These are phyloP conservation scores for Lepidium africanum DNA, from an alignment of 345 rosid species.

Conservation along the genomic window DNA sequence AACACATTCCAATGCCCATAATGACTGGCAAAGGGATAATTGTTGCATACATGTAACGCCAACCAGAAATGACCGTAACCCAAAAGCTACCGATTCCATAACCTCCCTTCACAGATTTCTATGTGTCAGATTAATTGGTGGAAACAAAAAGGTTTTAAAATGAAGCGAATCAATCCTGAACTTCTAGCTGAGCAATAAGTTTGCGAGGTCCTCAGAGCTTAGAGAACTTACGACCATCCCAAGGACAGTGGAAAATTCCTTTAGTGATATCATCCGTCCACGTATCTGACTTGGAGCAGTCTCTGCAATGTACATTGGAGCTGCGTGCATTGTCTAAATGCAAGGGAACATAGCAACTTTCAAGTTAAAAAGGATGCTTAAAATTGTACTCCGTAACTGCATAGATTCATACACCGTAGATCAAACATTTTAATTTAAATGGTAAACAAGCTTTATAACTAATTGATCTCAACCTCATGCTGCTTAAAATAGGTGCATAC, in stretches of 20 bases:
- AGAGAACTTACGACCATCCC: constrained; percentile 96
- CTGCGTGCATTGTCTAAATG: constrained; percentile 92
- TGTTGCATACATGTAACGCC: constrained; percentile 96
- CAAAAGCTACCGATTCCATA: constrained; percentile 89
- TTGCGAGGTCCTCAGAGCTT: background rate
- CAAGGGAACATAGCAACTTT: constrained; percentile 4
- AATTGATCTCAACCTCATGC: background rate
- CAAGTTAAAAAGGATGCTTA: background rate
- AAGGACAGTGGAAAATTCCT: constrained; percentile 90
- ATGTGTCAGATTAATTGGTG: background rate
- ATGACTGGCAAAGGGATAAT: constrained; percentile 67
- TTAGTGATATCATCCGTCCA: constrained; percentile 83
- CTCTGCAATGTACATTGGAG: constrained; percentile 99
- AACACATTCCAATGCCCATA: constrained; percentile 96
- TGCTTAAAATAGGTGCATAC: background rate
- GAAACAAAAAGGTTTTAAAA: background rate
- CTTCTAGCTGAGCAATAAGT: background rate
- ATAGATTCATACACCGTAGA: background rate
- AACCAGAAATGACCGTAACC: constrained; percentile 65
- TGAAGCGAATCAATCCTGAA: background rate
- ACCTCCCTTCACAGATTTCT: constrained; percentile 58
- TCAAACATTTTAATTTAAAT: background rate
- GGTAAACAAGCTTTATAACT: background rate
- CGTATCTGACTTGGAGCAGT: constrained; percentile 92
- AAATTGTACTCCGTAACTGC: background rate